These are phyloP conservation scores for Cryptomeria japonica DNA, from an alignment of 75 land plant genomes.

Conservation along the genomic window DNA sequence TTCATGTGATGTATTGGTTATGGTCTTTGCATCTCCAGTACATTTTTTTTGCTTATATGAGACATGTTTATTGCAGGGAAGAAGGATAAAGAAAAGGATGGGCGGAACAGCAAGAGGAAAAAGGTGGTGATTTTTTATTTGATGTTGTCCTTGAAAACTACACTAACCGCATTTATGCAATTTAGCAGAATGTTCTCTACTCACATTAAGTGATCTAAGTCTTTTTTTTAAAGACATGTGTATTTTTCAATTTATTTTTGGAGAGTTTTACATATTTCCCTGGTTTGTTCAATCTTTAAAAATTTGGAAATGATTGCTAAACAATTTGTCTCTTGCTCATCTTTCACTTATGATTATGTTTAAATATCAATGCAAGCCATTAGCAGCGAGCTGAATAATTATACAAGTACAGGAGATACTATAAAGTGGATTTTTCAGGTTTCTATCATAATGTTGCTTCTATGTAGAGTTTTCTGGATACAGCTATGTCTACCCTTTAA, in stretches of 20 bases:
- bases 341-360: no score
- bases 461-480: no score
- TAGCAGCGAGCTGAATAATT: no score
- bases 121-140: slow-evolving; percentile 36
- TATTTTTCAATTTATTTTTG: not conserved
- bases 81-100: slow-evolving; percentile 53
- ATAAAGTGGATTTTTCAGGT: no score
- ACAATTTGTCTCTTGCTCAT: no score
- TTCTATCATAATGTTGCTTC: no score
- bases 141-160: not conserved
- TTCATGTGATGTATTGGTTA: not conserved
- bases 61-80: slow-evolving; percentile 36
- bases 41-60: slow-evolving; percentile 6
- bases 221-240: not conserved
- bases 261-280: not conserved
- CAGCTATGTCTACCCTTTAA: no score
- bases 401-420: no score
- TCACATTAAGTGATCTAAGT: not conserved
- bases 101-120: slow-evolving; percentile 50
- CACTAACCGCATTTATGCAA: not conserved
- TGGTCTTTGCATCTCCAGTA: not conserved
- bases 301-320: no score
- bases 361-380: no score
- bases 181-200: not conserved
- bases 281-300: no score